Conservation (phyloP, 176 grass and related monocot species). For the Cenchrus fungigraminus region DNA sequence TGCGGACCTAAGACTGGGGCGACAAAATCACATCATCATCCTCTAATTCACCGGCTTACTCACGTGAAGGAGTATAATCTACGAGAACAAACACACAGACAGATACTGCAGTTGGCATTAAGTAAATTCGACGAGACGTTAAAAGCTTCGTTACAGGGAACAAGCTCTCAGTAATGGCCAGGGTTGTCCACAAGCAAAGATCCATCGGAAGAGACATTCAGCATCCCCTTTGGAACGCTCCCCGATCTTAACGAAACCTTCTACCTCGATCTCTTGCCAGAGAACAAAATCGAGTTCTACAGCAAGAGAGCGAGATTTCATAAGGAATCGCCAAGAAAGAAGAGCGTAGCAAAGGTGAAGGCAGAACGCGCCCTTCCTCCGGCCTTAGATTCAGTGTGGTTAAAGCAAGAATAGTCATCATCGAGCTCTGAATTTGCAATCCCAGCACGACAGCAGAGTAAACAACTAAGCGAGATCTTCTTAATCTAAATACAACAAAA, state of each 20-base stretch:
- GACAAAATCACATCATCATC: constrained; percentile 43
- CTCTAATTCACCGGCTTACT: neutral
- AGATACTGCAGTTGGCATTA: too few relatives aligned
- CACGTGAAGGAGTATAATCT: too few relatives aligned
- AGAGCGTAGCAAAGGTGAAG: neutral
- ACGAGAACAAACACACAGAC: too few relatives aligned
- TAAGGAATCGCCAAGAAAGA: neutral
- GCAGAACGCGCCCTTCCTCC: neutral
- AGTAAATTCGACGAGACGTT: neutral
- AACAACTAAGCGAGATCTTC: rapidly evolving
- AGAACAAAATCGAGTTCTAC: constrained; percentile 5
- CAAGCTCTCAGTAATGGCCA: constrained; percentile 48
- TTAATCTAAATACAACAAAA: neutral
- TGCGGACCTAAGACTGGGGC: constrained; percentile 48
- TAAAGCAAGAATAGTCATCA: constrained; percentile 68
- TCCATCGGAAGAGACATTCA: neutral
- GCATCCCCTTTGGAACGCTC: neutral
- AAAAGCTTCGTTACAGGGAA: neutral
- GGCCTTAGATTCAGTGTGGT: constrained; percentile 56
- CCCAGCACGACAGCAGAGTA: neutral
- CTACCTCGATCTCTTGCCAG: neutral
- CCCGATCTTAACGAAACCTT: constrained; percentile 5
- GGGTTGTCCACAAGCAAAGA: constrained; percentile 49
- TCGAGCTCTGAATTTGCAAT: constrained; percentile 27
- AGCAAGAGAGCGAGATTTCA: constrained; percentile 27